A percentile compares a stretch with the other conserved stretches of the same genome.
phyloP scores from a whole-genome alignment of 2,329 filamentous ascomycete species.

The Phyllosticta capitalensis region DNA sequence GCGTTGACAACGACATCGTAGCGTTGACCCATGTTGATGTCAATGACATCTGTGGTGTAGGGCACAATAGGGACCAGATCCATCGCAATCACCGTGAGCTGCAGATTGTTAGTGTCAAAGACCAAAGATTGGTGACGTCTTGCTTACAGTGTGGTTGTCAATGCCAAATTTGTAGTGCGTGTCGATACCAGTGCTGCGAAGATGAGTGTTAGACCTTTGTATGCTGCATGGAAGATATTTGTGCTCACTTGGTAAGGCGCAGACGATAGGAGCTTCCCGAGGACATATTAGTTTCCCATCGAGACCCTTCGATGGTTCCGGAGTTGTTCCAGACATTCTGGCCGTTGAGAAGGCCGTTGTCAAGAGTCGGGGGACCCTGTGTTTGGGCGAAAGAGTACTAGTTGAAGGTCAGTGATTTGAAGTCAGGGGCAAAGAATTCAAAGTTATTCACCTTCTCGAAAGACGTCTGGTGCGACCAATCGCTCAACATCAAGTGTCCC shows the following conservation, averaged over 20 bases:
- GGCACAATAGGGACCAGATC: conserved; percentile 31
- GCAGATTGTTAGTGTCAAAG: conserved; percentile 16
- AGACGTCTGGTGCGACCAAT: conserved; percentile 48
- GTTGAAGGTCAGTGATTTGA: conserved; percentile 11
- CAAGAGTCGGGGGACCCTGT: conserved; percentile 1
- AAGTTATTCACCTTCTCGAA: not conserved
- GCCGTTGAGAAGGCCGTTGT: conserved; percentile 7
- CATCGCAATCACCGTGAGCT: conserved; percentile 25
- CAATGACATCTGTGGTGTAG: conserved; percentile 20
- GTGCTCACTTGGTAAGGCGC: conserved; percentile 31
- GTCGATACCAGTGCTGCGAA: conserved; percentile 27
- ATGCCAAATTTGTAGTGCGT: conserved; percentile 30
- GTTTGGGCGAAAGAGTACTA: conserved; percentile 15
- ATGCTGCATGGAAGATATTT: conserved; percentile 16
- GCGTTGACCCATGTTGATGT: conserved; percentile 20
- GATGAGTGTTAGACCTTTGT: conserved; percentile 27
- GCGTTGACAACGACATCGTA: conserved; percentile 28
- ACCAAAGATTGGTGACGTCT: not conserved
- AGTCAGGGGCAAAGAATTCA: conserved; percentile 13
- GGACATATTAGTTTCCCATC: conserved; percentile 17
- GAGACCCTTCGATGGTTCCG: conserved; percentile 14
- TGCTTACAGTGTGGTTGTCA: conserved; percentile 28
- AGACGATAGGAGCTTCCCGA: conserved; percentile 34
- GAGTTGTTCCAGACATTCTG: conserved; percentile 13
- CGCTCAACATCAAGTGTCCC: conserved; percentile 45